phyloP scores from a whole-genome alignment of 768 basidiomycete genomes.

The Glaciozyma martinii region DNA sequence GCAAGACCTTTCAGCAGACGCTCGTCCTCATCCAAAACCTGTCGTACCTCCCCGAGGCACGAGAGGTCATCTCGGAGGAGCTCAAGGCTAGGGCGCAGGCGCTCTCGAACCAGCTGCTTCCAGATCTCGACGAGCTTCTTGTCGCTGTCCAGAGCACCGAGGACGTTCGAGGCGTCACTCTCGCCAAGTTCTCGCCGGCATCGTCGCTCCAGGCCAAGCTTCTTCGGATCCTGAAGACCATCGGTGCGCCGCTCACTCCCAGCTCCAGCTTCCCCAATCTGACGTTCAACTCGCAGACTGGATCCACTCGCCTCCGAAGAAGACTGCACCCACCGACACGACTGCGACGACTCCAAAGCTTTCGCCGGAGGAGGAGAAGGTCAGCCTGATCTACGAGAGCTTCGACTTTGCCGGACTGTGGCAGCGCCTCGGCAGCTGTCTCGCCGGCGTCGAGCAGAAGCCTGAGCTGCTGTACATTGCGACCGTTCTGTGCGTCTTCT shows the following conservation, averaged over 20 bases:
- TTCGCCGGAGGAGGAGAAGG: constrained; percentile 37
- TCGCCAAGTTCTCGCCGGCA: constrained; percentile 84
- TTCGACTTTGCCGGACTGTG: constrained; percentile 86
- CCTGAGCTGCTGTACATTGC: constrained; percentile 77
- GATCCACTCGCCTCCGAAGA: constrained; percentile 11
- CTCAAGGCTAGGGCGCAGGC: constrained; percentile 76
- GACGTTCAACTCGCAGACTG: neutral
- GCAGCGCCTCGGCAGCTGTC: constrained; percentile 79
- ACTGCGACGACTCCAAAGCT: constrained; percentile 3
- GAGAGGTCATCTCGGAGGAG: constrained; percentile 82
- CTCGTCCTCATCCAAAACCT: constrained; percentile 85
- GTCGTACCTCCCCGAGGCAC: constrained; percentile 75
- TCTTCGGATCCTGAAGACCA: constrained; percentile 85
- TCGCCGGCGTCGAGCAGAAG: constrained; percentile 70
- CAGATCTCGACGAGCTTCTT: constrained; percentile 69
- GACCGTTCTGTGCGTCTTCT: constrained; percentile 54
- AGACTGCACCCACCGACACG: neutral
- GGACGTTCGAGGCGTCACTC: constrained; percentile 33
- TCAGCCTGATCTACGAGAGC: constrained; percentile 77
- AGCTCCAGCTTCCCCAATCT: constrained; percentile 51
- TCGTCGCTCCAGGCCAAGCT: constrained; percentile 96
- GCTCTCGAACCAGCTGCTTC: constrained; percentile 63
- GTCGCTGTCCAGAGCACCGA: constrained; percentile 48
- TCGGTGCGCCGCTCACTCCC: constrained; percentile 51
- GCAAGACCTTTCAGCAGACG: constrained; percentile 89